A percentile compares a stretch with the other conserved stretches of the same genome.
phyloP scores from a whole-genome alignment of 371 early-diverging fungal species.

The Mucor ambiguus region DNA sequence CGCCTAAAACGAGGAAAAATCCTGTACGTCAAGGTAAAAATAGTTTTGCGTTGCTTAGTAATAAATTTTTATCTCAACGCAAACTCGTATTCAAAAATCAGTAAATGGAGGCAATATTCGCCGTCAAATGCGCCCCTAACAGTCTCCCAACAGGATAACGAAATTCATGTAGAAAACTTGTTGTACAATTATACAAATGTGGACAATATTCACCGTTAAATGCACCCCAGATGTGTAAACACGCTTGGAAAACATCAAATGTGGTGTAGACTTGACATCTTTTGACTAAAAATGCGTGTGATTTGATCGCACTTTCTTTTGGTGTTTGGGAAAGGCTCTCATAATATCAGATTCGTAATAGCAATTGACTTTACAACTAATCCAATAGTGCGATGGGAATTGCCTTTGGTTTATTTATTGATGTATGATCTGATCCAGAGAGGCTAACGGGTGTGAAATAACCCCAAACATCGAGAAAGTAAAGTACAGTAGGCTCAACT shows the following conservation, averaged over 20 bases:
- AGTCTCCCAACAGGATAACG: neutral
- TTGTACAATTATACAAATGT: neutral
- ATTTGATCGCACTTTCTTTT: neutral
- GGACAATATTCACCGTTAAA: neutral
- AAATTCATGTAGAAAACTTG: neutral
- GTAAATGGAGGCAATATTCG: neutral
- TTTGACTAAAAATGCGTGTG: neutral
- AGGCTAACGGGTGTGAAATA: neutral
- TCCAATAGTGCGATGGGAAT: neutral
- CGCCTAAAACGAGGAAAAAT: too few species aligned
- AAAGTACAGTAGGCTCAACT: neutral
- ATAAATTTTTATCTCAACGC: too few species aligned
- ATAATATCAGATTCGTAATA: neutral
- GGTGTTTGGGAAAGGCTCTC: neutral
- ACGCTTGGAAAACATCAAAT: neutral
- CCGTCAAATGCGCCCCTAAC: neutral
- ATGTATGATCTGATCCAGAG: neutral
- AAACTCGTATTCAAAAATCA: neutral
- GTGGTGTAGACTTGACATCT: neutral
- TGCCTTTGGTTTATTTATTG: neutral
- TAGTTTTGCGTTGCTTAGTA: too few species aligned
- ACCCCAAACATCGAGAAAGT: neutral
- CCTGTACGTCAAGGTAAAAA: too few species aligned
- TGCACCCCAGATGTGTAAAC: neutral
- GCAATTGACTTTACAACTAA: neutral